Percentiles rank a stretch among this genome's conserved stretches.
phyloP scores from a whole-genome alignment of 2,329 filamentous ascomycete genomes.

The Cytospora piceicola region DNA sequence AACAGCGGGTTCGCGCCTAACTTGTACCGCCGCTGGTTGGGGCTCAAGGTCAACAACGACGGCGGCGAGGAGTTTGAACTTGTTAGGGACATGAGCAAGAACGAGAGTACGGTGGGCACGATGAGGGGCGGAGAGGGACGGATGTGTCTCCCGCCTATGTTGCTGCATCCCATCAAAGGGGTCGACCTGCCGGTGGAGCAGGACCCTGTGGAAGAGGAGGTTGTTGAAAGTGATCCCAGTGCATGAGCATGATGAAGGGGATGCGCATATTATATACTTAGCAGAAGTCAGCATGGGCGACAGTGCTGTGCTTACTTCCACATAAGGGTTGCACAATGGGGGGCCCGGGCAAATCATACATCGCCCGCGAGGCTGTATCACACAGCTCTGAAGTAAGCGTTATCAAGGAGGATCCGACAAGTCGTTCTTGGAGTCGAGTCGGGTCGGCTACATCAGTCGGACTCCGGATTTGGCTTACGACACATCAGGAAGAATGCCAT shows the following conservation, averaged over 20 bases:
- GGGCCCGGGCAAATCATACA: slow-evolving; percentile 1
- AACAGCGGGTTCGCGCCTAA: slow-evolving; percentile 80
- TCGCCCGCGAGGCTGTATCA: slow-evolving; percentile 8
- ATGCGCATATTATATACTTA: slow-evolving; percentile 1
- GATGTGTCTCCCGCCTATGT: slow-evolving; percentile 90
- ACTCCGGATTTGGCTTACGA: slow-evolving; percentile 1
- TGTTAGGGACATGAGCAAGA: slow-evolving; percentile 55
- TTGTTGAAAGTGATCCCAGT: slow-evolving; percentile 55
- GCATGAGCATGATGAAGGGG: slow-evolving; percentile 37
- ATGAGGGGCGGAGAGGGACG: slow-evolving; percentile 75
- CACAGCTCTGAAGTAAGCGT: slow-evolving; percentile 1
- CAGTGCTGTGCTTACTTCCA: slow-evolving; percentile 15
- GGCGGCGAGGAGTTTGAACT: slow-evolving; percentile 78
- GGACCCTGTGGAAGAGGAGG: slow-evolving; percentile 49
- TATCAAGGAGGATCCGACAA: slow-evolving; percentile 5
- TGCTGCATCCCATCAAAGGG: slow-evolving; percentile 86
- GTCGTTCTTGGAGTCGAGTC: slow-evolving; percentile 24
- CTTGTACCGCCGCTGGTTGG: slow-evolving; percentile 84
- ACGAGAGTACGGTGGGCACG: slow-evolving; percentile 50
- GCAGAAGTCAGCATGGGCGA: slow-evolving; percentile 17
- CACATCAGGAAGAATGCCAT: slow-evolving; percentile 3
- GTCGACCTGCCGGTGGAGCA: slow-evolving; percentile 68
- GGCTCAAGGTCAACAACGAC: slow-evolving; percentile 77
- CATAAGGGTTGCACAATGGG: slow-evolving; percentile 10
- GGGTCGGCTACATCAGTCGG: neutral